phyloP scores from a whole-genome alignment of 192 early-diverging fungal species.

The Backusella macrospora region DNA sequence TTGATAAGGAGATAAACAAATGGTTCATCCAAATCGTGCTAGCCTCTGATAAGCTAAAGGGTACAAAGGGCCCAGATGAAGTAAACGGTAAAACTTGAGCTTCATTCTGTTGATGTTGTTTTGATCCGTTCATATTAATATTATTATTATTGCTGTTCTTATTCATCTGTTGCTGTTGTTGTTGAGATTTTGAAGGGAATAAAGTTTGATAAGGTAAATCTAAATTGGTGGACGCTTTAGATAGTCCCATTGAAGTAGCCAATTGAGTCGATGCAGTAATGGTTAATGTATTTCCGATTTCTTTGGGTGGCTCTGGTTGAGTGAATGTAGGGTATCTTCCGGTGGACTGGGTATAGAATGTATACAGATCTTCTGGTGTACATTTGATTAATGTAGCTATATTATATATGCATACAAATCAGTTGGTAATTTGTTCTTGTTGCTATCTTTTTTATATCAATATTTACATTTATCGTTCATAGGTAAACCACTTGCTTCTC shows the following conservation, averaged over 20 bases:
- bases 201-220: slow-evolving; percentile 27
- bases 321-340: slow-evolving; percentile 22
- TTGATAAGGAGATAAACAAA: slow-evolving; percentile 50
- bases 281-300: slow-evolving; percentile 11
- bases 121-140: too few species aligned
- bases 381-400: slow-evolving; percentile 50
- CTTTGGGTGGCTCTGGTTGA: background rate
- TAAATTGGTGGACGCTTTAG: slow-evolving; percentile 11
- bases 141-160: background rate
- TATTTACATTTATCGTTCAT: slow-evolving; percentile 27
- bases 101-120: slow-evolving; percentile 10
- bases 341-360: slow-evolving; percentile 51
- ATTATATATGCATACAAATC: background rate
- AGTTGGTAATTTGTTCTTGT: too few species aligned
- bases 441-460: background rate
- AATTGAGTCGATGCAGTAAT: slow-evolving; percentile 18
- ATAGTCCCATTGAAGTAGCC: slow-evolving; percentile 26
- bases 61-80: slow-evolving; percentile 41
- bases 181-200: slow-evolving; percentile 31
- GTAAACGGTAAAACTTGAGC: slow-evolving; percentile 55
- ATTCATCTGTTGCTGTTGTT: background rate
- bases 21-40: slow-evolving; percentile 51
- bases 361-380: slow-evolving; percentile 64
- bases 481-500: slow-evolving; percentile 49
- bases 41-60: slow-evolving; percentile 53